A percentile compares a stretch with the other conserved stretches of the same genome.
Conservation (phyloP, 352 stramenopile genomes). For the Phytophthora citrophthora region DNA sequence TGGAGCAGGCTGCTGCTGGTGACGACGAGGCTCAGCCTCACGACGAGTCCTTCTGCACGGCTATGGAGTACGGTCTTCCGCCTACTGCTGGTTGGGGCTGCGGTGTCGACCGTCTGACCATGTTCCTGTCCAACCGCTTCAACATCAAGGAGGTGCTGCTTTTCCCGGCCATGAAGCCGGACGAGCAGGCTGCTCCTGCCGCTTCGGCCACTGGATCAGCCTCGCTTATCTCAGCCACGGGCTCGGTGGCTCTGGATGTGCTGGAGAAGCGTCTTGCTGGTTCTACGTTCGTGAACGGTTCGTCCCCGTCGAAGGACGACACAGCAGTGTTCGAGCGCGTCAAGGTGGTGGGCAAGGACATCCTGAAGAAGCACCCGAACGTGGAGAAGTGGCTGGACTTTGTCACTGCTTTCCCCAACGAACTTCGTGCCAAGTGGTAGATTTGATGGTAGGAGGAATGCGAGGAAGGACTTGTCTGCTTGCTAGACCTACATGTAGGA, state of each 20-base stretch:
- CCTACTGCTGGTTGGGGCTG: constrained; percentile 97
- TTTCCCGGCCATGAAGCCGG: constrained; percentile 99
- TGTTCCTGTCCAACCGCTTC: constrained; percentile 96
- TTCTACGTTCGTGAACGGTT: constrained; percentile 73
- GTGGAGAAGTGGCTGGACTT: constrained; percentile 81
- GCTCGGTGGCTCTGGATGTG: constrained; percentile 61
- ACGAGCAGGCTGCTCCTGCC: constrained; percentile 59
- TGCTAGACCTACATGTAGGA: constrained; percentile 9
- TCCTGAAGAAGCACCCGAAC: constrained; percentile 76
- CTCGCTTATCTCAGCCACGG: constrained; percentile 36
- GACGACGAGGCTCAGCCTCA: constrained; percentile 91
- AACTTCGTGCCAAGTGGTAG: constrained; percentile 82
- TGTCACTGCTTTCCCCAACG: constrained; percentile 76
- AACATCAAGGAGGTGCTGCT: constrained; percentile 99
- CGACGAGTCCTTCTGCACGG: constrained; percentile 95
- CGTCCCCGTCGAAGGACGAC: constrained; percentile 78
- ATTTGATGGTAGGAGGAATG: constrained; percentile 9
- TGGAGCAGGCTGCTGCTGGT: constrained; percentile 76
- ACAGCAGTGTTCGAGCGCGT: constrained; percentile 68
- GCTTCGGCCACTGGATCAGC: constrained; percentile 19
- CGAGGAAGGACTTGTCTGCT: not conserved
- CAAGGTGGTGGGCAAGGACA: constrained; percentile 81
- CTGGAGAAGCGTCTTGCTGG: constrained; percentile 69
- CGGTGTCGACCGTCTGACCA: constrained; percentile 97
- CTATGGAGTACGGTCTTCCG: constrained; percentile 97